These are phyloP conservation scores for Fragaria iinumae DNA, from an alignment of 306 rosid species.

Conservation along the genomic window DNA sequence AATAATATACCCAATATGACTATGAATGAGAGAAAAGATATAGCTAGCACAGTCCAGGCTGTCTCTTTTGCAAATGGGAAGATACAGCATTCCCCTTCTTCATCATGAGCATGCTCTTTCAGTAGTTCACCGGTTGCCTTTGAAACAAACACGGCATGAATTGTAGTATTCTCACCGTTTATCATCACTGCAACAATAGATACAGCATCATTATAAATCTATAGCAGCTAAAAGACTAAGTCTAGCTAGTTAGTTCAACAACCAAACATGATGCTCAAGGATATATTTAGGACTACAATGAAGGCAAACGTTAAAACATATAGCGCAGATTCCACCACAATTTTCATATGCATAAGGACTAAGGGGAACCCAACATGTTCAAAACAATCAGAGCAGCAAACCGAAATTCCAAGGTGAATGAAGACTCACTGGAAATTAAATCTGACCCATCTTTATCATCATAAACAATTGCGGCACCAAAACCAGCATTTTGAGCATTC, in stretches of 20 bases:
- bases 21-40: constrained; percentile 35
- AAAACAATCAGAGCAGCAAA: background rate
- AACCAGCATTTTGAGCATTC: constrained; percentile 35
- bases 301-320: background rate
- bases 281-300: background rate
- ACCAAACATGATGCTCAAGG: background rate
- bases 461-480: constrained; percentile 33
- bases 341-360: background rate
- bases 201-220: background rate
- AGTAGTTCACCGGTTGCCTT: constrained; percentile 32
- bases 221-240: background rate
- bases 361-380: background rate
- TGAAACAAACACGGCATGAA: constrained; percentile 36
- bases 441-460: constrained; percentile 25
- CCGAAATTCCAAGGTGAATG: too few relatives aligned
- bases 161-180: constrained; percentile 18
- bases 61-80: constrained; percentile 25
- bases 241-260: background rate
- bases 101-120: constrained; percentile 22
- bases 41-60: constrained; percentile 40
- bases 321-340: background rate
- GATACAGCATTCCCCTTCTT: constrained; percentile 36
- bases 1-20: constrained; percentile 30
- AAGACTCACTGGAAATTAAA: constrained; percentile 36
- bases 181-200: constrained; percentile 34